phyloP scores from a whole-genome alignment of 306 rosid genomes.

The Notholithocarpus densiflorus region DNA sequence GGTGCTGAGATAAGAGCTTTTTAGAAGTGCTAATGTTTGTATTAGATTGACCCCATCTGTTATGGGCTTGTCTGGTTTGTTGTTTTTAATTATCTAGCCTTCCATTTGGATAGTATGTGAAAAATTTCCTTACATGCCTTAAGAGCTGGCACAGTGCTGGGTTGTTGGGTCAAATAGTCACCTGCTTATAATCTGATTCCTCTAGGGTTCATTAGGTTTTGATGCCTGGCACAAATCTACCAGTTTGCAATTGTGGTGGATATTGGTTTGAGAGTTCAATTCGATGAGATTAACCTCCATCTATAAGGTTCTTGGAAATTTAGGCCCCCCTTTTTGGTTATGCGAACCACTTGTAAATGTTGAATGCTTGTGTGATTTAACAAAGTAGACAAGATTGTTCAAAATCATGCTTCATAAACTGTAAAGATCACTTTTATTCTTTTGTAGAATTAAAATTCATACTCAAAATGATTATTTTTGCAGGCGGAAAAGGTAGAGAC shows the following conservation, averaged over 20 bases:
- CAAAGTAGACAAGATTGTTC: constrained; percentile 18
- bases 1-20: neutral
- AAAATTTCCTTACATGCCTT: neutral
- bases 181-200: neutral
- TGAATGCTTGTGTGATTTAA: neutral
- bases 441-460: neutral
- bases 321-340: neutral
- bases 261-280: neutral
- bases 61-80: neutral
- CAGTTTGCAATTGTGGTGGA: constrained; percentile 2
- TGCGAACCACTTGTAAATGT: neutral
- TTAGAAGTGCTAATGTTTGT: neutral
- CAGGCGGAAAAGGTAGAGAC: constrained; percentile 67
- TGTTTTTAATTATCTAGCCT: neutral
- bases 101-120: neutral
- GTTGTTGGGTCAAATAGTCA: neutral
- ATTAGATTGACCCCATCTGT: neutral
- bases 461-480: constrained; percentile 19
- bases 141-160: neutral
- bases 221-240: neutral
- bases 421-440: neutral
- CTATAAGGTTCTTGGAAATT: neutral
- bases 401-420: constrained; percentile 12
- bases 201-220: neutral
- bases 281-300: constrained; percentile 15